phyloP scores from a whole-genome alignment of 192 early-diverging fungal species.

The Backusella macrospora region DNA sequence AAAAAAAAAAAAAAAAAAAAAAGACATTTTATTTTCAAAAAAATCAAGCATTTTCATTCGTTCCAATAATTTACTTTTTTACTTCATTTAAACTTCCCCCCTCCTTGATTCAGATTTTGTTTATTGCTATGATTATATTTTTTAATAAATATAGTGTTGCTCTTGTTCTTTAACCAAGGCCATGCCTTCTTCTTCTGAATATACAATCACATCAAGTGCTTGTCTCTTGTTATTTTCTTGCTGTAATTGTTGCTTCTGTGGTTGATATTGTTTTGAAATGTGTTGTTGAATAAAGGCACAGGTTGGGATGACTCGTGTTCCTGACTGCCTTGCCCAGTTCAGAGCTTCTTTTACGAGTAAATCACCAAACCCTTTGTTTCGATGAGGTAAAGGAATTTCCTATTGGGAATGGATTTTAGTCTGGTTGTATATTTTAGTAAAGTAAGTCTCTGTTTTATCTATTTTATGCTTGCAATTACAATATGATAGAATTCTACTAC shows the following conservation, averaged over 20 bases:
- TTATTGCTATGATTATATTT: neutral
- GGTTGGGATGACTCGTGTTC: conserved; percentile 9
- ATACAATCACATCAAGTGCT: neutral
- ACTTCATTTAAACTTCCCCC: neutral
- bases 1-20: no score
- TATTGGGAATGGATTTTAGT: no score
- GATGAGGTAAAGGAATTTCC: conserved; percentile 26
- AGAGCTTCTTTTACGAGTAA: conserved; percentile 14
- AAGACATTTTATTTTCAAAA: no score
- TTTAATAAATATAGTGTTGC: neutral
- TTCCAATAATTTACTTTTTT: neutral
- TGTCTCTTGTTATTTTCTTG: neutral
- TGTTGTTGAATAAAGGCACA: conserved; percentile 23
- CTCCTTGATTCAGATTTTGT: neutral
- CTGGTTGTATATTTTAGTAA: no score
- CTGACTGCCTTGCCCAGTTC: conserved; percentile 11
- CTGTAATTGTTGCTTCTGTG: neutral
- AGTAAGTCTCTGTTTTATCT: no score
- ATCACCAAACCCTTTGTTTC: conserved; percentile 23
- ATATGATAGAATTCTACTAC: conserved; percentile 13
- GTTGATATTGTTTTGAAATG: neutral
- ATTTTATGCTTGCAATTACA: no score
- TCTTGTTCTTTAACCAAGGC: neutral
- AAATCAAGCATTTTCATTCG: neutral
- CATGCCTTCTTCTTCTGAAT: conserved; percentile 10